These are phyloP conservation scores for Cadophora gregata DNA, from an alignment of 2,329 filamentous ascomycete genomes.

Conservation along the genomic window DNA sequence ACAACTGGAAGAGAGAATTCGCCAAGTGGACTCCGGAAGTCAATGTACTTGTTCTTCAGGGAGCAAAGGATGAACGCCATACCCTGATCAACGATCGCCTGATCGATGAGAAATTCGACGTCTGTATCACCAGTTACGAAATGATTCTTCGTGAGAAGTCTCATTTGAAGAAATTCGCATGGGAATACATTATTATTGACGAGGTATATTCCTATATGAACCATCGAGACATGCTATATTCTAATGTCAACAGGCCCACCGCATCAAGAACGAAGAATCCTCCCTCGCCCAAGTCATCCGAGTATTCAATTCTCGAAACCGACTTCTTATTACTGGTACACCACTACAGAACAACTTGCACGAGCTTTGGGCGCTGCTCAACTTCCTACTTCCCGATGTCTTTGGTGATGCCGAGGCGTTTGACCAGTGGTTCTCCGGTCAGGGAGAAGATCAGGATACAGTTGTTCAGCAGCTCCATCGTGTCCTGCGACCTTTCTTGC, in stretches of 20 bases:
- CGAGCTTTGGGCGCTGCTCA: constrained; percentile 95
- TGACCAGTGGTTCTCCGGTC: constrained; percentile 95
- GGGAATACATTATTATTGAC: constrained; percentile 99
- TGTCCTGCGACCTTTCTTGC: constrained; percentile 89
- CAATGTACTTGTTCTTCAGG: constrained; percentile 91
- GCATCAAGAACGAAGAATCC: constrained; percentile 99
- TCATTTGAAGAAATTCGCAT: constrained; percentile 95
- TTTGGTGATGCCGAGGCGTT: constrained; percentile 97
- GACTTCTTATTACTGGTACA: constrained; percentile 93
- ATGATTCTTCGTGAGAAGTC: constrained; percentile 97
- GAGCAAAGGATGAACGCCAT: constrained; percentile 91
- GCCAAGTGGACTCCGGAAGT: constrained; percentile 93
- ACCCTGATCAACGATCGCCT: constrained; percentile 87
- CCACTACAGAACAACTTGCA: constrained; percentile 98
- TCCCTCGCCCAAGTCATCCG: constrained; percentile 96
- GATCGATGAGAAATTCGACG: constrained; percentile 95
- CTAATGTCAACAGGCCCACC: constrained; percentile 65
- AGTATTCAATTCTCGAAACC: constrained; percentile 93
- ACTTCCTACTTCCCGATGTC: constrained; percentile 97
- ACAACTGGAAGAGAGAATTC: constrained; percentile 99
- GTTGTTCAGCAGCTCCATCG: constrained; percentile 96
- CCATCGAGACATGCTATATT: neutral
- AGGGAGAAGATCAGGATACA: constrained; percentile 89
- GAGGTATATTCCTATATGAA: constrained; percentile 57
- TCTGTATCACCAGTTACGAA: constrained; percentile 98